Conservation (phyloP, 805 yeast species). For the Blastobotrys attinorum region DNA sequence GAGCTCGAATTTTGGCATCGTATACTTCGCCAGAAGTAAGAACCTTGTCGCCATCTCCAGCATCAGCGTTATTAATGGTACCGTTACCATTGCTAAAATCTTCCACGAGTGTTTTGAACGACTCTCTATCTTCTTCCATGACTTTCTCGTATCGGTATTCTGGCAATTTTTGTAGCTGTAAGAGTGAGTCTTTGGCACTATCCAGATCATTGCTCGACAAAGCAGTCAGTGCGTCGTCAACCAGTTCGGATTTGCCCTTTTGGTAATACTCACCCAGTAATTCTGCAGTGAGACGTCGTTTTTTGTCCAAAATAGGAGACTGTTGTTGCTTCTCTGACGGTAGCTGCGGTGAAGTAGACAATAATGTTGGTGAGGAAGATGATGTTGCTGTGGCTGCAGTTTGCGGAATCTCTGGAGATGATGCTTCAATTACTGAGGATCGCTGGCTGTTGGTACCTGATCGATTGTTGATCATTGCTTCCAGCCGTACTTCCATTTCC, state of each 20-base stretch:
- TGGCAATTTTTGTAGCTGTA: neutral
- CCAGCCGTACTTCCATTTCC: constrained; percentile 16
- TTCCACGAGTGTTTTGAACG: neutral
- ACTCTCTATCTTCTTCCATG: neutral
- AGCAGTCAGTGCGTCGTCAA: neutral
- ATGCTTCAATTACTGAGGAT: neutral
- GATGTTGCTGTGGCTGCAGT: constrained; percentile 1
- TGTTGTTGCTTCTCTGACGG: neutral
- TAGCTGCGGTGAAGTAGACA: neutral
- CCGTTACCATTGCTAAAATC: too few relatives aligned
- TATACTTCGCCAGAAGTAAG: constrained; percentile 4
- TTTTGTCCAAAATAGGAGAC: neutral
- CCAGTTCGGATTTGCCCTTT: neutral
- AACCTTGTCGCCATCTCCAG: neutral
- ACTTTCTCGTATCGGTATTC: neutral
- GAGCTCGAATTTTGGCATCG: constrained; percentile 6
- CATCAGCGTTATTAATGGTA: too few relatives aligned
- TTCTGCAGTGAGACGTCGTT: neutral
- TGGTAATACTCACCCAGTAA: neutral
- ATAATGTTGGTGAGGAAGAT: neutral
- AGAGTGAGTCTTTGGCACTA: neutral
- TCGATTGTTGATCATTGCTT: constrained; percentile 14
- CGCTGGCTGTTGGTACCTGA: constrained; percentile 2
- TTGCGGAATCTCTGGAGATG: too few relatives aligned
- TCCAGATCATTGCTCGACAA: neutral